phyloP scores from a whole-genome alignment of 2,329 filamentous ascomycete species.

The Penicillium janthinellum region DNA sequence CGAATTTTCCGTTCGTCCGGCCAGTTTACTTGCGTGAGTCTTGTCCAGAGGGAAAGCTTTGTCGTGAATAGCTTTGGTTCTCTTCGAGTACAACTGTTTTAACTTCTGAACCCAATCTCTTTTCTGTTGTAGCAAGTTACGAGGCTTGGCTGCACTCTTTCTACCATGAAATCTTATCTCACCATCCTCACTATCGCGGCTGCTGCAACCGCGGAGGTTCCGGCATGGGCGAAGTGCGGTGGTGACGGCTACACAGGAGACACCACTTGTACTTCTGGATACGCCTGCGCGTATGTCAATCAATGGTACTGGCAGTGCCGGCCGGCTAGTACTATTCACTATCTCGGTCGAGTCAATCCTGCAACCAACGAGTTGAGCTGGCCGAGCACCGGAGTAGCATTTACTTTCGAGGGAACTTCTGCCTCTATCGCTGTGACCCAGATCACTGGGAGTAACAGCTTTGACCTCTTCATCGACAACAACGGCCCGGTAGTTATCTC shows the following conservation, averaged over 20 bases:
- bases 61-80: too few species aligned
- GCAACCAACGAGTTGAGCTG: background rate
- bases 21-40: too few species aligned
- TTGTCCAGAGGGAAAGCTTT: too few species aligned
- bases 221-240: background rate
- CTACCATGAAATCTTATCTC: too few species aligned
- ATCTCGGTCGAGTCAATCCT: background rate
- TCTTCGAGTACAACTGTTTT: too few species aligned
- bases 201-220: background rate
- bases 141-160: too few species aligned
- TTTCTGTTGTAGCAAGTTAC: too few species aligned
- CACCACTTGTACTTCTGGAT: background rate
- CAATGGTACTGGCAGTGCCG: background rate
- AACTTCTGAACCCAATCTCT: too few species aligned
- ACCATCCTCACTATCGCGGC: background rate
- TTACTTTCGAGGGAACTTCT: background rate
- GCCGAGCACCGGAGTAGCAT: background rate
- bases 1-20: too few species aligned
- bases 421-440: background rate
- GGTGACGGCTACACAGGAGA: background rate
- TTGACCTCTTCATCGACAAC: background rate
- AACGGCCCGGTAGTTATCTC: background rate
- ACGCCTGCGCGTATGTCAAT: background rate
- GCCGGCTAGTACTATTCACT: background rate
- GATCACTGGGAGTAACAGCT: background rate